Percentiles rank a stretch among this genome's conserved stretches.
Conservation (phyloP, 768 basidiomycete genomes). For the Clitopilus hobsonii region DNA sequence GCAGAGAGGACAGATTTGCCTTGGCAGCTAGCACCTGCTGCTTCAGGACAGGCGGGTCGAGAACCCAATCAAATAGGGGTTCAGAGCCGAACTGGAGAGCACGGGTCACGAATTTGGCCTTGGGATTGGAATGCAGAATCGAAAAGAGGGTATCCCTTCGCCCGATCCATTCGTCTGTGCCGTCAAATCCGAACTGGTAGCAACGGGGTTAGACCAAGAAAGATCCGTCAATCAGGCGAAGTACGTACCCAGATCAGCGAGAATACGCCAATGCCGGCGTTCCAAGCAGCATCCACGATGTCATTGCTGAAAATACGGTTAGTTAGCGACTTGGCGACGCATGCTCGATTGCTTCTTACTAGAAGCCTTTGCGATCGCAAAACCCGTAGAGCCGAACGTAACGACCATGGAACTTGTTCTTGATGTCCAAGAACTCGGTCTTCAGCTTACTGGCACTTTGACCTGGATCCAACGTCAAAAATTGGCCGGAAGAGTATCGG, state of each 20-base stretch:
- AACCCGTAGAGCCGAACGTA: constrained; percentile 59
- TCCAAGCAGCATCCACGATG: constrained; percentile 65
- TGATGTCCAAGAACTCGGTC: constrained; percentile 57
- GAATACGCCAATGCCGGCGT: constrained; percentile 64
- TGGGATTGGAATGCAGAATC: constrained; percentile 52
- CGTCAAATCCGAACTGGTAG: constrained; percentile 43
- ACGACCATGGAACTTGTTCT: constrained; percentile 51
- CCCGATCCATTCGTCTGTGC: constrained; percentile 43
- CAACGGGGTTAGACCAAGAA: constrained; percentile 1
- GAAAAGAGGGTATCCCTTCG: constrained; percentile 49
- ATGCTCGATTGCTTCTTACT: constrained; percentile 24
- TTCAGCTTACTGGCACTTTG: constrained; percentile 48
- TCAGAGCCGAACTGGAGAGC: constrained; percentile 70
- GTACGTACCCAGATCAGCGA: constrained; percentile 66
- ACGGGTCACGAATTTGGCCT: constrained; percentile 61
- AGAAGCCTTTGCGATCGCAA: constrained; percentile 42
- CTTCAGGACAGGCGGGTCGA: constrained; percentile 45
- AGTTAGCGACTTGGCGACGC: background rate
- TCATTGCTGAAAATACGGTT: constrained; percentile 34
- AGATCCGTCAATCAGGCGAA: background rate
- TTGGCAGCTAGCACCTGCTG: constrained; percentile 47
- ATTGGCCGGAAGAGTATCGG: background rate
- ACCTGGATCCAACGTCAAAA: constrained; percentile 31
- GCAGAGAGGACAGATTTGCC: constrained; percentile 39
- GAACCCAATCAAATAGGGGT: constrained; percentile 56